Evolutionary conservation across 495 filamentous ascomycete genomes (phyloP), one percentile per base, ranked within the genome.

Genomic region (Baudoinia panamericana): DNA sequence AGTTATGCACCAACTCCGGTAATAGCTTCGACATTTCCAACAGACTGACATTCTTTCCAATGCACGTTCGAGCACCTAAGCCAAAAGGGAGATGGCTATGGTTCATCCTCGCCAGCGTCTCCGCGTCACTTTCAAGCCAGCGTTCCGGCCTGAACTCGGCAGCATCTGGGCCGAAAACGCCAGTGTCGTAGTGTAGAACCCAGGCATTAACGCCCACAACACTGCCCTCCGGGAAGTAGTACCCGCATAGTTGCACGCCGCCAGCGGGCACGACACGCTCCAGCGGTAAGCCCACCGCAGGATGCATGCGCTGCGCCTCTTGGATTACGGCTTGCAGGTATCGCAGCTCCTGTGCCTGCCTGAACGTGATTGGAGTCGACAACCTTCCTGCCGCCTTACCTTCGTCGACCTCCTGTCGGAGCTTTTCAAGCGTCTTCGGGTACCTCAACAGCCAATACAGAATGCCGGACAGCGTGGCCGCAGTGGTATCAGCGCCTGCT

Each of bases 21-120:
- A 58, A 25, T n/a, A 61, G 51, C 10, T 58, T 29, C 4, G 52
- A 46, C 32, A 61, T 54, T 30, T 61, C 58, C 8, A 37, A 17
- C 23, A 45, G 11, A 30, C 24, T 24, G n/a, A 44, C 30, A 18
- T 44, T 36, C 41, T 32, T 39, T 2, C 42, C 47, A 7, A 46
- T 21, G 19, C 47, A 50, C n/a, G 34, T 41, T 11, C 47, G 18
- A 20, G 20, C 11, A 1, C 41, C 47, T 7, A 44, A 11, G 4
- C 40, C 34, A 25, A 50, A 50, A 4, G 46, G 27, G 27, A 36
- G 21, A 8, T 11, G 33, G 25, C 16, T 18, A 13, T 10, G 16
- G 3, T 30, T 17, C 41, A 41, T 50, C 8, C 7, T 26, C 29
- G 22, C 12, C 20, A 33, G 9, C 0, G 3, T 10, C 10, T 45